Evolutionary conservation across 73 alveolate species (phyloP), one percentile per base, ranked within the genome.

Genomic region (Halteria grandinella): DNA sequence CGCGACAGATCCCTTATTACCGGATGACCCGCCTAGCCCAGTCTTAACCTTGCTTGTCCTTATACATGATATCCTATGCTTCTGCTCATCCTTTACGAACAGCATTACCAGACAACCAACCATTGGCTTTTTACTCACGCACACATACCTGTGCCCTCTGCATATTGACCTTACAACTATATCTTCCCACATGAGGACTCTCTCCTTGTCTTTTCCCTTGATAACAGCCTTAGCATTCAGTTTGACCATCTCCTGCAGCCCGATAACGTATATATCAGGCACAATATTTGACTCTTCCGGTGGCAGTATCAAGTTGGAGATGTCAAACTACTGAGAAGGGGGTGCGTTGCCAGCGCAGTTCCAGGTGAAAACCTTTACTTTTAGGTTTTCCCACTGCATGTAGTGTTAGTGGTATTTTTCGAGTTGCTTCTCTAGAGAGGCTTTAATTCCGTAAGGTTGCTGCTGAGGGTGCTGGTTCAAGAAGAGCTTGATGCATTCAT

Each of bases 241-340:
- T 58, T 91, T 85, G 3, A 94, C 95, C 20, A 93, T 85, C 80
- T 94, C 99, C 58, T 94, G 80, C 57, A 94, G 62, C 1, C 96
- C 97, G 37, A 94, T 63, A 6, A 86, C 69, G 25, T 78, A 80
- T 32, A 94, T 54, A 64, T 94, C 99, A 23, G 96, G 97, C 14
- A 53, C 39, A 25, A n/a, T 31, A 20, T 75, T 10, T 23, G 48
- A 12, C 10, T 69, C 85, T 37, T 70, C 73, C 0, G 27, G 25
- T 66, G 66, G 32, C 14, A n/a, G n/a, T n/a, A 66, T 21, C 15
- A 66, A 45, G 45, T 66, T 66, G 21, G 62, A 40, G 41, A 66
- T 66, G 29, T 66, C 80, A 47, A 66, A 66, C 8, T 54, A 25
- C n/a, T n/a, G n/a, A 23, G 20, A 18, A 15, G 69, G 63, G 2